Evolutionary conservation across 2,329 filamentous ascomycete genomes (phyloP).

Genomic region (Fusarium nodosum): DNA sequence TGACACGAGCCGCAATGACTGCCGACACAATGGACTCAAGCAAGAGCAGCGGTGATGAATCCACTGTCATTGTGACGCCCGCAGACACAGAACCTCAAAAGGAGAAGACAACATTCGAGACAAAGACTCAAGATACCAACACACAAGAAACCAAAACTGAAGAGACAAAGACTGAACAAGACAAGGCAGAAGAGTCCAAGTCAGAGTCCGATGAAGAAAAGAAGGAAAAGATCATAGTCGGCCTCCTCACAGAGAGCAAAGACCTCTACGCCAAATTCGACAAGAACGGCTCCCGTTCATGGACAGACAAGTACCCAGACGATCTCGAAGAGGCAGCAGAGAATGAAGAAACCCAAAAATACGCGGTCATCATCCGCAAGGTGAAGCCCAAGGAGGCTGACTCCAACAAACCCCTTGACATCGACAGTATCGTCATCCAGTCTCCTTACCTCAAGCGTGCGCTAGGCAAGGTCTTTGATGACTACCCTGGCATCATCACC

Average conservation of each 20-base stretch:
- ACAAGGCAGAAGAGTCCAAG: conserved; percentile 21
- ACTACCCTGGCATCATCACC: conserved; percentile 72
- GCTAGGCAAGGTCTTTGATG: conserved; percentile 66
- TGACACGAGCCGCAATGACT: conserved; percentile 19
- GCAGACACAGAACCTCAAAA: conserved; percentile 40
- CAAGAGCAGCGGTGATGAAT: conserved; percentile 44
- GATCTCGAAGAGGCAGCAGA: conserved; percentile 70
- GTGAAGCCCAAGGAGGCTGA: conserved; percentile 65
- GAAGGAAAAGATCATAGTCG: conserved; percentile 48
- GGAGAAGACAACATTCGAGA: conserved; percentile 29
- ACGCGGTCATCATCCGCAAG: conserved; percentile 71
- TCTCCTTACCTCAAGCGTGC: conserved; percentile 71
- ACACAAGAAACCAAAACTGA: conserved; percentile 24
- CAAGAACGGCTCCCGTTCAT: conserved; percentile 64
- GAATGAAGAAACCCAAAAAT: conserved; percentile 72
- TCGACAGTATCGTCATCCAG: conserved; percentile 75
- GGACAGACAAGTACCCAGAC: conserved; percentile 68
- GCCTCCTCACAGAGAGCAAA: conserved; percentile 57
- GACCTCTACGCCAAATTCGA: conserved; percentile 62
- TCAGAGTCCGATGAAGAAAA: conserved; percentile 26
- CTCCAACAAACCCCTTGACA: conserved; percentile 70
- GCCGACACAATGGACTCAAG: conserved; percentile 41
- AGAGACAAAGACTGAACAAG: conserved; percentile 19
- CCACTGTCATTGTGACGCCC: conserved; percentile 42
- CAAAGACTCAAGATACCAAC: conserved; percentile 28